phyloP scores from a whole-genome alignment of 2,329 filamentous ascomycete genomes.

The Apiospora aurea region DNA sequence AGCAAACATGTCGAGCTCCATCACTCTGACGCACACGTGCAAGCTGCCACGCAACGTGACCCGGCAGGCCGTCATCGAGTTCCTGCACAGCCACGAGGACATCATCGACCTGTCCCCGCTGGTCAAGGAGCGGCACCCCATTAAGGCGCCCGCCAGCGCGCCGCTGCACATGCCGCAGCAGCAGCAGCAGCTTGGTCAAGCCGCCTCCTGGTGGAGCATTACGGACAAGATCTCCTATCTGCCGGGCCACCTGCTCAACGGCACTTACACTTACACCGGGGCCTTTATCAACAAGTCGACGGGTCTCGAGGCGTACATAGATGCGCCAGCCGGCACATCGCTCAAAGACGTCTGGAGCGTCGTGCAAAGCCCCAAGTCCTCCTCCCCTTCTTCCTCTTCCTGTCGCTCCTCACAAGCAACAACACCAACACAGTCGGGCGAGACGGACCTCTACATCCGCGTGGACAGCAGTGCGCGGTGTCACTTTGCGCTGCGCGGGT shows the following conservation, averaged over 20 bases:
- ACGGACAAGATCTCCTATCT: conserved; percentile 14
- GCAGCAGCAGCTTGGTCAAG: neutral
- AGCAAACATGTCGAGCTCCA: conserved; percentile 7
- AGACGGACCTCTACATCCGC: conserved; percentile 2
- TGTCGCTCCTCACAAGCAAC: neutral
- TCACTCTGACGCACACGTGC: conserved; percentile 15
- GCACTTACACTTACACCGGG: conserved; percentile 5
- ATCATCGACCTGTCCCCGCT: conserved; percentile 19
- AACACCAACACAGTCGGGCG: neutral
- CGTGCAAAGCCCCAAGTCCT: neutral
- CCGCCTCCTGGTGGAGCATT: conserved; percentile 10
- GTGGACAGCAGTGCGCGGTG: neutral
- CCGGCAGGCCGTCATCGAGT: conserved; percentile 10
- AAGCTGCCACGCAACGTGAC: conserved; percentile 19
- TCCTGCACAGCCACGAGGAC: conserved; percentile 18
- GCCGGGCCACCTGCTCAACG: conserved; percentile 1
- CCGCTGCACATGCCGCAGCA: neutral
- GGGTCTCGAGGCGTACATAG: neutral
- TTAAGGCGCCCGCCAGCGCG: conserved; percentile 4
- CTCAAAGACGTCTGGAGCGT: conserved; percentile 17
- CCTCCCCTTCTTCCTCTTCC: neutral
- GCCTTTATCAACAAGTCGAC: neutral
- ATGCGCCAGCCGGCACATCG: conserved; percentile 1
- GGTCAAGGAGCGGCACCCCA: conserved; percentile 14
- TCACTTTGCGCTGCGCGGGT: neutral